Conservation (phyloP, 1,284 basidiomycete genomes). For the Mycocalia duriaeana region DNA sequence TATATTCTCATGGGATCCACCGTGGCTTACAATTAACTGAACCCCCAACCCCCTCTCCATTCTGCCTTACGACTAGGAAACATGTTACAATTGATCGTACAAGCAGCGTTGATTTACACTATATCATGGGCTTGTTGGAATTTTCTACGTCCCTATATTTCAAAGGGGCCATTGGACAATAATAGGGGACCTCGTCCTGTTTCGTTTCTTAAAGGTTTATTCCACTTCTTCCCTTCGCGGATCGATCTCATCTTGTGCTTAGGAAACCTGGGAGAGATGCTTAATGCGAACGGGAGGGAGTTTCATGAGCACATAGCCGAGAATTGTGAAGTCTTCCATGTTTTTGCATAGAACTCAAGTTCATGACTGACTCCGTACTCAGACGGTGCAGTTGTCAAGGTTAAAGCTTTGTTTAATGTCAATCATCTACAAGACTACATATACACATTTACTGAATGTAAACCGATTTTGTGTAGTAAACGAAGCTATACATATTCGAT, state of each 20-base stretch:
- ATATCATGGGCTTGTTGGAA: background rate
- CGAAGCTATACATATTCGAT: conserved; percentile 25
- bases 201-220: background rate
- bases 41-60: too few relatives aligned
- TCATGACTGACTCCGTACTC: background rate
- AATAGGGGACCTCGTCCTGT: background rate
- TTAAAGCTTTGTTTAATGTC: conserved; percentile 24
- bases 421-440: background rate
- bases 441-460: background rate
- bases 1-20: too few relatives aligned
- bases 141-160: background rate
- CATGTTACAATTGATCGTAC: background rate
- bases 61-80: background rate
- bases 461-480: conserved; percentile 16
- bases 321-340: conserved; percentile 16
- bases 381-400: conserved; percentile 23
- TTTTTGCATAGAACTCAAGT: background rate
- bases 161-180: background rate
- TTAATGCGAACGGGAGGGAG: conserved; percentile 24
- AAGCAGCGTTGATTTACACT: background rate
- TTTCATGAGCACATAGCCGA: conserved; percentile 21
- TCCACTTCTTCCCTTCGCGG: background rate
- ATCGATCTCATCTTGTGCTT: background rate
- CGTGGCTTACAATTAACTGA: too few relatives aligned
- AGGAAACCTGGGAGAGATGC: conserved; percentile 23